Percentiles rank a stretch among this genome's conserved stretches.
Conservation (phyloP, 371 early-diverging fungal species). For the Cokeromyces recurvatus region DNA sequence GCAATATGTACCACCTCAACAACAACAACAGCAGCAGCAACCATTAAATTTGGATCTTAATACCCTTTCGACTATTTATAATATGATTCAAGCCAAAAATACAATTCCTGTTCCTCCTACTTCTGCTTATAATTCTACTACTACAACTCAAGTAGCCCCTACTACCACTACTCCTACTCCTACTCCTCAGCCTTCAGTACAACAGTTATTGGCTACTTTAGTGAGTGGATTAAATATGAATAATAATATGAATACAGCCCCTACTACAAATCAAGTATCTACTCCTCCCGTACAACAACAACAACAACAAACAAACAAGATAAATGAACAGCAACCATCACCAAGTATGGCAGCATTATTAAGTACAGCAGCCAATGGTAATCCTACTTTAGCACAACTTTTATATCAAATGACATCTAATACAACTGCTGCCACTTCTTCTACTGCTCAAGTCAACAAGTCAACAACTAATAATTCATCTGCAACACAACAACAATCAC, state of each 20-base stretch:
- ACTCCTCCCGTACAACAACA: neutral
- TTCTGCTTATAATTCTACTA: neutral
- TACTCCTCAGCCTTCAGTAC: slow-evolving; percentile 9
- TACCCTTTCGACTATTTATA: slow-evolving; percentile 18
- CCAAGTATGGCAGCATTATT: slow-evolving; percentile 20
- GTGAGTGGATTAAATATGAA: slow-evolving; percentile 8
- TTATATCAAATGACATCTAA: slow-evolving; percentile 6
- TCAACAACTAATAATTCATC: neutral
- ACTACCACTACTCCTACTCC: neutral
- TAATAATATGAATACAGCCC: neutral
- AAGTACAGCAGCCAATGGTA: slow-evolving; percentile 19
- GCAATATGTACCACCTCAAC: neutral
- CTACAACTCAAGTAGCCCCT: neutral
- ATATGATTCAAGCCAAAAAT: slow-evolving; percentile 13
- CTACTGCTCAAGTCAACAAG: neutral
- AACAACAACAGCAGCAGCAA: slow-evolving; percentile 2
- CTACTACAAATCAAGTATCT: neutral
- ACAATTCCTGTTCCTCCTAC: neutral
- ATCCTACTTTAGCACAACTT: slow-evolving; percentile 16
- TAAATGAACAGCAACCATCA: neutral
- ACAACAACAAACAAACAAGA: neutral
- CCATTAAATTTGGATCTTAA: slow-evolving; percentile 12
- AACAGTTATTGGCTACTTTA: slow-evolving; percentile 21
- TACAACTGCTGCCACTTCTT: neutral
- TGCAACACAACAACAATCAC: neutral